Conservation (phyloP, 257 asterid species). For the Solanum sejunctum region DNA sequence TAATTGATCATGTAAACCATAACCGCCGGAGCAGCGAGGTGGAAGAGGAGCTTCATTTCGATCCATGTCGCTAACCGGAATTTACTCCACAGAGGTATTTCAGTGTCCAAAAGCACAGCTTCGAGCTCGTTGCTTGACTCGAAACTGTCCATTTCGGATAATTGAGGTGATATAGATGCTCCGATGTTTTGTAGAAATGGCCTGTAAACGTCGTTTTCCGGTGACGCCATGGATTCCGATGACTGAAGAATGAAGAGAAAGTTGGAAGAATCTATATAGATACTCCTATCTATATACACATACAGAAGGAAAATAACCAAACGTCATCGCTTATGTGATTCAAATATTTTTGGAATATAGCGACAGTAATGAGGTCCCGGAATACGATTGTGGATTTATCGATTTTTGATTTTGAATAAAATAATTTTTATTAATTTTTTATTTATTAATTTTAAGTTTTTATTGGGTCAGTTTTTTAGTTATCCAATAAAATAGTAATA, state of each 20-base stretch:
- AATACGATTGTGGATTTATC: too few species aligned
- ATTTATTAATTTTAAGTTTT: too few species aligned
- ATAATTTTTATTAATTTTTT: too few species aligned
- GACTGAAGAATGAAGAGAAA: background rate
- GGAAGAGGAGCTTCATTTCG: background rate
- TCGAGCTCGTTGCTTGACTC: conserved; percentile 4
- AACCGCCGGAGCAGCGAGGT: conserved; percentile 10
- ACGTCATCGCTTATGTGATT: background rate
- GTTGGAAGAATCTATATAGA: too few species aligned
- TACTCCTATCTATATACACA: too few species aligned
- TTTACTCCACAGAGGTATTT: background rate
- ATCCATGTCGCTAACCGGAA: conserved; percentile 1
- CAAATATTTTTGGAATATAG: background rate
- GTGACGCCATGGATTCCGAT: background rate
- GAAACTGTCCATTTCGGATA: background rate
- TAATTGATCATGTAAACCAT: conserved; percentile 7
- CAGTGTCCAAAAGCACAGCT: background rate
- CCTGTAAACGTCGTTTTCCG: background rate
- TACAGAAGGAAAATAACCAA: background rate
- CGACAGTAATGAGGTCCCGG: too few species aligned
- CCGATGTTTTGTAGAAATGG: background rate
- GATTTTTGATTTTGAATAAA: too few species aligned
- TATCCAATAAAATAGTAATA: rapidly evolving
- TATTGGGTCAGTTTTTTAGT: rapidly evolving
- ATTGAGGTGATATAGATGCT: background rate